Base-by-base conservation (phyloP, 2,329 filamentous ascomycete species). In the Cytospora piceicola region DNA sequence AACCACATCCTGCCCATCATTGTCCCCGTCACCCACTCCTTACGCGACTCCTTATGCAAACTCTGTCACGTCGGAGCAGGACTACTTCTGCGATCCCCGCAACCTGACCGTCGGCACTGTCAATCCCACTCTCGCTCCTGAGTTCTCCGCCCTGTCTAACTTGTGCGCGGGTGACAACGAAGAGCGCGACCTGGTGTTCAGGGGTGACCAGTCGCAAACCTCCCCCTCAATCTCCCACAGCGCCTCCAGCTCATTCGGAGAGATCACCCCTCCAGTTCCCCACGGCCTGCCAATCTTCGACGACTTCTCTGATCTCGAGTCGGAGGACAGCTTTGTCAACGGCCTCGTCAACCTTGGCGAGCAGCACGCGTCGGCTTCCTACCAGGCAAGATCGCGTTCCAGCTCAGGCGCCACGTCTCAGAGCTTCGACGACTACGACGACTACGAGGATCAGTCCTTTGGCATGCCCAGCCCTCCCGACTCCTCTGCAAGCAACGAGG, bases 31-130 rank as follows among this genome's bases (percentile, higher is more conserved):
- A 36, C 93, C 93, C 22, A 91, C 92, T 57, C 92, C 92, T 34
- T 89, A 92, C 70, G 88, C 92, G 8, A 71, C 83, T 85, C 91
- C 92, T 39, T 89, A 92, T 70, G 88, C 92, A 71, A 83, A 85
- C 72, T 88, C 91, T 64, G 81, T 89, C 75, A 81, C 85, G 55
- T 88, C 88, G 2, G 90, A 93, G 74, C 83, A 85, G 71, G 90
- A 93, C 76, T 90, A 93, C 79, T 96, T 95, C 77, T 97, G 94
- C 78, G 94, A 97, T 75, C 94, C 94, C 39, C 89, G 94, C 74
- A 92, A 96, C 75, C 81, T 97, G 69, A 96, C 91, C 24, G 92
- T 97, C 32, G 84, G 81, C 73, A 78, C 83, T 63, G 77, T 81
- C 68, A 83, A 81, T 72, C 76, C 82, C 49, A 82, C 80, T 11